phyloP scores from a whole-genome alignment of 352 stramenopile species.

The Globisporangium carolinianum region DNA sequence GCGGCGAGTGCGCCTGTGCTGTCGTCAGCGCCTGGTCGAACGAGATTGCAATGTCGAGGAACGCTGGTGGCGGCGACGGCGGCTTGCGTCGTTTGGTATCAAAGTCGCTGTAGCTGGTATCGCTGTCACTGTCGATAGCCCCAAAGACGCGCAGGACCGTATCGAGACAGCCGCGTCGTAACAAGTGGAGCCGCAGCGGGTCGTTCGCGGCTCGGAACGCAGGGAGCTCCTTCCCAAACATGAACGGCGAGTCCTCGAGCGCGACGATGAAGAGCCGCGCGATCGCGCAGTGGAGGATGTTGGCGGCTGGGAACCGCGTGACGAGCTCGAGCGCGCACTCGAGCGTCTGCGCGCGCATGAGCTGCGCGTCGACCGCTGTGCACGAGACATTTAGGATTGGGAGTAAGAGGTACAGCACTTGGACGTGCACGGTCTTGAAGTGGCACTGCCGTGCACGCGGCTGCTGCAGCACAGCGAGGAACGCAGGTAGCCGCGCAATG shows the following conservation, averaged over 20 bases:
- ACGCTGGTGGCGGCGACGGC: slow-evolving; percentile 29
- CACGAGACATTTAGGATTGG: slow-evolving; percentile 73
- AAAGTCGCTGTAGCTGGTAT: no score
- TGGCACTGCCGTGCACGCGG: slow-evolving; percentile 13
- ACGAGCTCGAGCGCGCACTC: slow-evolving; percentile 85
- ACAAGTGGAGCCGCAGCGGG: slow-evolving; percentile 42
- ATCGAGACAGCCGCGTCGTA: slow-evolving; percentile 38
- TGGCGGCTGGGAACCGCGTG: slow-evolving; percentile 87
- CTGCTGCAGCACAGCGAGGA: slow-evolving; percentile 30
- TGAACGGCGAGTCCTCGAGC: slow-evolving; percentile 73
- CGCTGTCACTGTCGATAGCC: neutral
- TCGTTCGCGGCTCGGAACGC: slow-evolving; percentile 47
- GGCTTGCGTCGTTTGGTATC: slow-evolving; percentile 7
- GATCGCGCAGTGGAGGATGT: slow-evolving; percentile 59
- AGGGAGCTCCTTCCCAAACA: slow-evolving; percentile 74
- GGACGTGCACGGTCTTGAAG: slow-evolving; percentile 57
- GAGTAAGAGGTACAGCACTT: slow-evolving; percentile 70
- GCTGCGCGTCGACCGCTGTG: slow-evolving; percentile 34
- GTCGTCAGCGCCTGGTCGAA: slow-evolving; percentile 65
- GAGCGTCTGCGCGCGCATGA: slow-evolving; percentile 34
- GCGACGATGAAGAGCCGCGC: slow-evolving; percentile 64
- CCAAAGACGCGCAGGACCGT: slow-evolving; percentile 33
- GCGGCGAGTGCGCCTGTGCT: slow-evolving; percentile 45
- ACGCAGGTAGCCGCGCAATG: slow-evolving; percentile 27
- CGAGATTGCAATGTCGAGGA: slow-evolving; percentile 70